A percentile compares a stretch with the other conserved stretches of the same genome.
Conservation (phyloP, 1,139 yeast species). For the Zygosaccharomyces pseudobailii region DNA sequence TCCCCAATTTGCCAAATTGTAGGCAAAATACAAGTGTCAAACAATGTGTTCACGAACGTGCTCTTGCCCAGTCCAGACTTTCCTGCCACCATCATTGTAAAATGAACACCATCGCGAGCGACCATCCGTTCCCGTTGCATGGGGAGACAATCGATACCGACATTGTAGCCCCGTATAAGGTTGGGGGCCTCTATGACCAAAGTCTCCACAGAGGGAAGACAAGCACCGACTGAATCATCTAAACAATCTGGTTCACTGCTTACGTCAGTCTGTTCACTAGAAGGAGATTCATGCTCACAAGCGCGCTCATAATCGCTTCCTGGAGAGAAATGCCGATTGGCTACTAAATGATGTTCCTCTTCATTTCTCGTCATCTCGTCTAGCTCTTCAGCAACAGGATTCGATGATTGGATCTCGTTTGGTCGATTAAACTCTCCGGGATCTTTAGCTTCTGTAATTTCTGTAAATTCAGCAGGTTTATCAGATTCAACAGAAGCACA, state of each 20-base stretch:
- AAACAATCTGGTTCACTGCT: neutral
- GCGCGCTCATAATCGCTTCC: neutral
- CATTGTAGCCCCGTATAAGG: constrained; percentile 4
- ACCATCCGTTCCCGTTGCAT: constrained; percentile 29
- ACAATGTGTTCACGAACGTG: constrained; percentile 56
- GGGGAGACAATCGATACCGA: constrained; percentile 30
- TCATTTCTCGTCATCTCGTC: neutral
- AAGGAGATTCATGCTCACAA: neutral
- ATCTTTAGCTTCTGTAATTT: neutral
- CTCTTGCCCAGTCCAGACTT: constrained; percentile 52
- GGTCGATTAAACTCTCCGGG: neutral
- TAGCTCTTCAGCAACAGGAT: neutral
- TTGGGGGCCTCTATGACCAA: neutral
- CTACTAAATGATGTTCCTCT: neutral
- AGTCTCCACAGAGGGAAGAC: constrained; percentile 1
- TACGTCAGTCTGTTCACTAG: constrained; percentile 1
- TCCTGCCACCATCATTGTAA: constrained; percentile 57
- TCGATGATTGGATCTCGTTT: neutral
- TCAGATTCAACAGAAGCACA: too few relatives aligned
- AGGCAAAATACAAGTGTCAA: constrained; percentile 35
- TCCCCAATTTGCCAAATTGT: constrained; percentile 18
- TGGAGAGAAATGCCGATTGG: neutral
- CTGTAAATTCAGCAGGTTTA: neutral
- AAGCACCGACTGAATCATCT: neutral
- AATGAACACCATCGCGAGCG: constrained; percentile 46